Conservation (phyloP, 2,329 filamentous ascomycete genomes). For the Hypocreales sp. region DNA sequence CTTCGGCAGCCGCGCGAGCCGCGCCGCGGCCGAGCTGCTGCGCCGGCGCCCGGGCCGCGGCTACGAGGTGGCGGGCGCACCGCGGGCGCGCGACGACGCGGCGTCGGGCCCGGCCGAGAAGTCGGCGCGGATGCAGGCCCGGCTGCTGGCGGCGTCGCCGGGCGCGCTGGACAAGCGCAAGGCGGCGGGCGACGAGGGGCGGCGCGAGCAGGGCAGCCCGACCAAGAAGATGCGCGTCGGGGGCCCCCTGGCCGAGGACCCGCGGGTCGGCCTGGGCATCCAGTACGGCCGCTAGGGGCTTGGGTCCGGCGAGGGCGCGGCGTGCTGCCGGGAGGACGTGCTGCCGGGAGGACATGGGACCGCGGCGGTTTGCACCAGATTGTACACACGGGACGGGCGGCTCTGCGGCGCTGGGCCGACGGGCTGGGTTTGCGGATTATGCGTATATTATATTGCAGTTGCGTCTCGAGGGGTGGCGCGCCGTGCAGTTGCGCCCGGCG, state of each 20-base stretch:
- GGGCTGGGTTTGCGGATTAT: no score
- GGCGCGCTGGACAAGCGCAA: conserved; percentile 35
- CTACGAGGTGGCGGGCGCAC: conserved; percentile 30
- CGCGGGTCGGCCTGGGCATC: conserved; percentile 35
- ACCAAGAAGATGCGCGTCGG: conserved; percentile 34
- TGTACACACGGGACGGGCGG: no score
- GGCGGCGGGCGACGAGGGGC: conserved; percentile 21
- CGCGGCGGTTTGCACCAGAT: no score
- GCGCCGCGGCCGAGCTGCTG: conserved; percentile 60
- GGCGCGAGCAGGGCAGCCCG: conserved; percentile 26
- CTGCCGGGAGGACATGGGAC: no score
- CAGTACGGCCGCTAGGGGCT: no score
- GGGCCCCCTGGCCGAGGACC: conserved; percentile 20
- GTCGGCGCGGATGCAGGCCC: conserved; percentile 33
- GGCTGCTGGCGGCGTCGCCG: conserved; percentile 29
- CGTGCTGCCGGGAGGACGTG: no score
- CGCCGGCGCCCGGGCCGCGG: conserved; percentile 40
- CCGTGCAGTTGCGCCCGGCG: no score
- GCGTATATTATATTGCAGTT: no score
- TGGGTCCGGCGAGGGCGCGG: no score
- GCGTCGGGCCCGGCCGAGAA: conserved; percentile 27
- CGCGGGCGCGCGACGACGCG: conserved; percentile 23
- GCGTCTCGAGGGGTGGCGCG: no score
- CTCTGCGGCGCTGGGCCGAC: no score
- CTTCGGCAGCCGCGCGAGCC: conserved; percentile 61